Evolutionary conservation across 148 eudicot species (phyloP), one percentile per base, ranked within the genome.

Genomic region (Silene conica): DNA sequence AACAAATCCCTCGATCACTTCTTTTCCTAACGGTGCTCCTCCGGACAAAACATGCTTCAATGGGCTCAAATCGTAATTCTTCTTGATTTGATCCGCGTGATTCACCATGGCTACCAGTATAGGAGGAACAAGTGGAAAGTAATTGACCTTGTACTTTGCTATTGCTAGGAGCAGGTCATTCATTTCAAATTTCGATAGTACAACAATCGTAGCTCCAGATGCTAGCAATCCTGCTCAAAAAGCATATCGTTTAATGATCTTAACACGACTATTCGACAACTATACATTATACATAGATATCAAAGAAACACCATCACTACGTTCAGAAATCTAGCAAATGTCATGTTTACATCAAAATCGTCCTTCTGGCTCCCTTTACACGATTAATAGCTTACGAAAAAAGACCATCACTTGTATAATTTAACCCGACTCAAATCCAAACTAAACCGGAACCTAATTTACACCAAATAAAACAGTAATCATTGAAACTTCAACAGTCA

Each of bases 21-120:
- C 96, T 85, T 83, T 90, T 20, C 99, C 90, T 55, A 95, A 77
- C 38, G 99, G 99, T 0, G 99, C 99, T 0, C 99, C 99, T 41
- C 97, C 99, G 3, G 82, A 83, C 65, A 92, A 69, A 65, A 86
- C 88, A 31, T 73, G 69, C 45, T 62, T 79, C 78, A 95, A 63
- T 18, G 88, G 83, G 71, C 84, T 78, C 59, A 92, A 48, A 75
- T 89, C 85, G 22, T 85, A 90, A 71, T 80, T 81, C 57, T 69
- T 73, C 69, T 48, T 81, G 6, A 92, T 84, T 69, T 72, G 75
- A 16, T 83, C 91, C 0, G 97, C 96, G 43, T 85, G 64, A 78
- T 90, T 92, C 26, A 90, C 89, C 77, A 95, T 67, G 18, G 88
- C 97, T n/a, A 95, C 89, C 28, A 95, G 69, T 13, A 95, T 95